Base-by-base conservation (phyloP, 2,329 filamentous ascomycete species). In the Aspergillus sp. region DNA sequence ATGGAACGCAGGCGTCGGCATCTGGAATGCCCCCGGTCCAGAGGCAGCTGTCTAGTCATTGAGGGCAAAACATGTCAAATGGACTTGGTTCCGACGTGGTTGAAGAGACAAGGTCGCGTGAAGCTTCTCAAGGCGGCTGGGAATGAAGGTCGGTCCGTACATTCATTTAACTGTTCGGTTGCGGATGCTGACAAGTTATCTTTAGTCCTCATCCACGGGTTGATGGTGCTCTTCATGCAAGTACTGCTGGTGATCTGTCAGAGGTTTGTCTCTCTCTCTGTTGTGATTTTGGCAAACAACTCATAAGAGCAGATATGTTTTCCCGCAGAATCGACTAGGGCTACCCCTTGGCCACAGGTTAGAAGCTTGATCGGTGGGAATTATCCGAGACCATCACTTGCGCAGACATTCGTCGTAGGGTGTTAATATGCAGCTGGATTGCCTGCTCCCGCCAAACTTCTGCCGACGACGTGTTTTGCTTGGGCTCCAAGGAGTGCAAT, bases 1-100 rank as follows among this genome's bases (percentile, higher is more conserved):
- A 79, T 79, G 74, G 70, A 74, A 56, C 70, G 69, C 48, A 64
- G 76, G 33, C 70, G 76, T 31, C 61, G 71, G 47, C 76, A 79
- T 68, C 64, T 69, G 6, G 76, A 79, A 53, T 79, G 76, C 63
- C 64, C 57, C 5, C 60, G 64, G 15, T 61, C 58, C 1, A 50
- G 50, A 8, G 66, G 71, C 3, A 75, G 74, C 0, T 78, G 76
- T 57, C 59, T 70, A 55, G 69, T 79, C n/a, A 60, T 79, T 6
- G 62, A 71, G 35, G 76, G 76, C 1, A 46, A 40, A 15, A 73
- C 69, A 3, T 75, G 73, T 61, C 68, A 66, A 48, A 62, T 60
- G n/a, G 66, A 68, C 51, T 46, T 70, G 24, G 52, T 73, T 14
- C 65, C 70, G 1, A 55, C 55, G 6, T 74, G 73, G 73, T 49